Conservation (phyloP, 306 rosid species). For the Boehmeria nivea region DNA sequence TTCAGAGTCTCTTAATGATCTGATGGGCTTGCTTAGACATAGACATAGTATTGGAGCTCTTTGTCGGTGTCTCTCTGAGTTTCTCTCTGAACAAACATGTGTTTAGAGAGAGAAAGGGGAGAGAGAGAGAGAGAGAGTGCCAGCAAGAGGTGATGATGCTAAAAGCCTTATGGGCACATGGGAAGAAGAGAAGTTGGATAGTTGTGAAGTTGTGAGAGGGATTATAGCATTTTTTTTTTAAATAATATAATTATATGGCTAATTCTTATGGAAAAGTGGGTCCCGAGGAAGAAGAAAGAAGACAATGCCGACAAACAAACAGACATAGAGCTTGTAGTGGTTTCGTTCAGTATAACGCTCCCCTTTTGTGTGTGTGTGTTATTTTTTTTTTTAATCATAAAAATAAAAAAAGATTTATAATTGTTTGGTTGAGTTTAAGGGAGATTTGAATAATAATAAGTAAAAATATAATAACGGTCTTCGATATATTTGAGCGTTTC, state of each 20-base stretch:
- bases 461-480: too few species aligned
- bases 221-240: not conserved
- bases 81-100: conserved; percentile 16
- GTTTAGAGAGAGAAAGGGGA: conserved; percentile 22
- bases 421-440: too few species aligned
- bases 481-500: too few species aligned
- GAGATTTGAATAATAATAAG: too few species aligned
- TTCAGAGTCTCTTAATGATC: conserved; percentile 18
- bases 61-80: conserved; percentile 1
- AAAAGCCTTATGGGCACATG: conserved; percentile 43
- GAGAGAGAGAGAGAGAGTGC: conserved; percentile 26
- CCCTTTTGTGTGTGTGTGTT: too few species aligned
- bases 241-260: not conserved
- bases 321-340: not conserved
- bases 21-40: conserved; percentile 6
- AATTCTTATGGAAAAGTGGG: conserved; percentile 35
- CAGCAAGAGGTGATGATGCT: conserved; percentile 27
- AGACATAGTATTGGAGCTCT: not conserved
- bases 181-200: conserved; percentile 19
- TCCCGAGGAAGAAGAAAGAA: conserved; percentile 24
- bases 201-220: not conserved
- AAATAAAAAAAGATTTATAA: too few species aligned
- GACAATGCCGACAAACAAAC: conserved; percentile 32
- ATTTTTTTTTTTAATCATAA: too few species aligned
- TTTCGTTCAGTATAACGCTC: too few species aligned